Base-by-base conservation (phyloP, 2,329 filamentous ascomycete genomes). In the Fusarium chaquense region DNA sequence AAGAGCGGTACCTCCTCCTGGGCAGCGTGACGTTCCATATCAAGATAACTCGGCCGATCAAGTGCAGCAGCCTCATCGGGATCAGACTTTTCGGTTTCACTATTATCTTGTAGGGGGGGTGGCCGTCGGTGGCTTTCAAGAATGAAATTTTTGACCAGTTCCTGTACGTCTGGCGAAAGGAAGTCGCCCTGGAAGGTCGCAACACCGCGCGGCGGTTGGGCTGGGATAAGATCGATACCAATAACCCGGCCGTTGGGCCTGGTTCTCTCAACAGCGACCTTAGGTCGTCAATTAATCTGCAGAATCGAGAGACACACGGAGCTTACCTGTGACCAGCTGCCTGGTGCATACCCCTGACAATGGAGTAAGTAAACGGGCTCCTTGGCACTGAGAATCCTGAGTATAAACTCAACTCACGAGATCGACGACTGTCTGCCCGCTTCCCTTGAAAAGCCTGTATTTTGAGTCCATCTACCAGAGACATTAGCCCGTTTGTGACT, bases 161-260 rank as follows among this genome's bases (percentile, higher is more conserved):
- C 86, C 78, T 92, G 92, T n/a, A 98, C 90, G 3, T 82, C 80
- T 0, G 89, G 86, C 8, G 90, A 91, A 41, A 98, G 83, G 71
- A 99, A 98, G 78, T 99, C 93, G 49, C 97, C 96, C 80, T 99
- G 96, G 60, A 99, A 94, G 3, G 93, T 93, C 30, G 93, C 94
- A n/a, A 97, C 94, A 24, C 96, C 96, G 75, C 87, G 89, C 0
- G 96, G 96, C 7, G 97, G 95, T 77, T 95, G 91, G 1, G 94
- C 93, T 6, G 96, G 96, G 70, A 99, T 93, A 53, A 99, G 87
- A 78, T 99, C 96, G 75, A 99, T 95, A 13, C 96, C 97, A 30
- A 99, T 84, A 15, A 99, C 90, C 44, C 91, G 88, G 11, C 94
- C 94, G 46, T 87, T 81, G 0, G 94, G 94, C 65, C 87, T 85